Conservation (phyloP, 2,329 filamentous ascomycete genomes). For the Plenodomus lindquistii region DNA sequence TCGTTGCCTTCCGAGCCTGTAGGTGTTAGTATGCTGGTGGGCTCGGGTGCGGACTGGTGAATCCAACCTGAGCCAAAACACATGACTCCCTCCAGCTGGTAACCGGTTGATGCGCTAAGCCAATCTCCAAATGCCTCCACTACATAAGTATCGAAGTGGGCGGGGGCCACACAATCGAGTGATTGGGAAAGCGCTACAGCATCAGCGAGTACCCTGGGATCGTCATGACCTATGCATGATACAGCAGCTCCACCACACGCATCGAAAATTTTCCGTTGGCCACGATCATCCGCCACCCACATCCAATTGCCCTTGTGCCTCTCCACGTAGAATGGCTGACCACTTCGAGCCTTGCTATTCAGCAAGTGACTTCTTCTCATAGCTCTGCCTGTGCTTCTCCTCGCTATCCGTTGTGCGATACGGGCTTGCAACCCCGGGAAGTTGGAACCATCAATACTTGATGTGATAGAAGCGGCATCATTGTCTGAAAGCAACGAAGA, state of each 20-base stretch:
- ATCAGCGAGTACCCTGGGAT: conserved; percentile 63
- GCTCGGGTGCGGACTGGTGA: too few species aligned
- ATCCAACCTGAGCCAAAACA: conserved; percentile 61
- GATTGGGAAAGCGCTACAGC: conserved; percentile 57
- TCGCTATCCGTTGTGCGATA: too few species aligned
- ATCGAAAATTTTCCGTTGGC: conserved; percentile 64
- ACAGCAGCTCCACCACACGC: conserved; percentile 75
- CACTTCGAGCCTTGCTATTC: conserved; percentile 55
- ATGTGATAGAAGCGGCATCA: neutral
- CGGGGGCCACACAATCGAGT: conserved; percentile 63
- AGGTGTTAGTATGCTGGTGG: neutral
- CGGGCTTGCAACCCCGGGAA: too few species aligned
- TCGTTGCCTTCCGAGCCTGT: conserved; percentile 67
- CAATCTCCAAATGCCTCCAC: conserved; percentile 58
- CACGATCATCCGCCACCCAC: conserved; percentile 51
- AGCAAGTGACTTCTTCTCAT: conserved; percentile 43
- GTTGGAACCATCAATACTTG: neutral
- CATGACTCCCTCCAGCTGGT: conserved; percentile 59
- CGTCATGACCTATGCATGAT: conserved; percentile 70
- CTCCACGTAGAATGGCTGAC: conserved; percentile 50
- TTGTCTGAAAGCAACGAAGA: neutral
- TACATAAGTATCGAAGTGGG: conserved; percentile 60
- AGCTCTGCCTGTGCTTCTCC: too few species aligned
- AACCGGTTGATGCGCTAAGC: conserved; percentile 56
- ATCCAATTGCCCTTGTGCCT: conserved; percentile 52